Conservation (phyloP, 192 early-diverging fungal species). For the Entrophospora sp. region DNA sequence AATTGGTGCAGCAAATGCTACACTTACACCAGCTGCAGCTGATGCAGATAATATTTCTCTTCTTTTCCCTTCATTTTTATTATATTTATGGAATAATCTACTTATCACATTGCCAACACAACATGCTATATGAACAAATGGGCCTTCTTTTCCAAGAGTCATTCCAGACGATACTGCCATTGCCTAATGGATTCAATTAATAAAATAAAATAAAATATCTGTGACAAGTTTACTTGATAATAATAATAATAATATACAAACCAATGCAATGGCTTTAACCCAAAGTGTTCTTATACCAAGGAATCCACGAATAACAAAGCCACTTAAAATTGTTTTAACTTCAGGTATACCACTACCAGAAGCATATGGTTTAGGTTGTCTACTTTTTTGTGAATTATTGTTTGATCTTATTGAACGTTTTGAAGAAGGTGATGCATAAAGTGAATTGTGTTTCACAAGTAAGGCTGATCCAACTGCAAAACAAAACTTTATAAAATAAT, state of each 20-base stretch:
- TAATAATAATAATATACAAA: conserved; percentile 23
- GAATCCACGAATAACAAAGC: conserved; percentile 91
- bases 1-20: conserved; percentile 95
- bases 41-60: conserved; percentile 80
- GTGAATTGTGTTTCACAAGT: conserved; percentile 6
- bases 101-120: conserved; percentile 85
- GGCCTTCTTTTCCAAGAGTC: conserved; percentile 91
- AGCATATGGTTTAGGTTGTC: conserved; percentile 55
- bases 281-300: conserved; percentile 84
- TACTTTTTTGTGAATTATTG: not conserved
- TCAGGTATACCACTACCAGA: conserved; percentile 91
- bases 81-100: conserved; percentile 71
- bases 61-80: conserved; percentile 70
- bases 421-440: conserved; percentile 37
- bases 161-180: conserved; percentile 83
- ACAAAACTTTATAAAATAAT: not conserved
- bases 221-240: not conserved
- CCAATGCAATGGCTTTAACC: conserved; percentile 84
- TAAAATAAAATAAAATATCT: not conserved
- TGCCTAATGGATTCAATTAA: conserved; percentile 37
- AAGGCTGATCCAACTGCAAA: not conserved
- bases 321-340: conserved; percentile 78
- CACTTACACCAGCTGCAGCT: conserved; percentile 89
- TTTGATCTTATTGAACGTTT: not conserved
- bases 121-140: conserved; percentile 91